A percentile compares a stretch with the other conserved stretches of the same genome.
phyloP scores from a whole-genome alignment of 1,284 basidiomycete species.

The Ganoderma meredithae region DNA sequence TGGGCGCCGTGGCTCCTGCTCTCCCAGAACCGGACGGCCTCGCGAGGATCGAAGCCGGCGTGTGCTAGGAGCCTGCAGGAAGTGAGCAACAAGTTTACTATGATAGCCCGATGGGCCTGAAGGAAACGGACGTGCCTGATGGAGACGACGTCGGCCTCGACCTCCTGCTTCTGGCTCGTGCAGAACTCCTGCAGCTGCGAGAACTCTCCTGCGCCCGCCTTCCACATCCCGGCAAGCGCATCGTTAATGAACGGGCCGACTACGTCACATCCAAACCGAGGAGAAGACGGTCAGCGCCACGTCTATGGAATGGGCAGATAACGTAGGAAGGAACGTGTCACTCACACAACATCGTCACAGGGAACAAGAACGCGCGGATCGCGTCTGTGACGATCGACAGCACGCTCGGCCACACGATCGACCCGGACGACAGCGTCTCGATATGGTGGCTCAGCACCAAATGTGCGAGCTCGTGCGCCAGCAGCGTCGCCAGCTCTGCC shows the following conservation, averaged over 20 bases:
- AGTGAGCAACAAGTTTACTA: not conserved
- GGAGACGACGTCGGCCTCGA: slow-evolving; percentile 91
- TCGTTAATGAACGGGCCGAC: slow-evolving; percentile 92
- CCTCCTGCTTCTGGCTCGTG: slow-evolving; percentile 79
- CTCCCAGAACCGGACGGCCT: slow-evolving; percentile 81
- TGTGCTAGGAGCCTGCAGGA: slow-evolving; percentile 77
- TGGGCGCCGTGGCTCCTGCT: slow-evolving; percentile 45
- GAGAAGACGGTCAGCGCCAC: slow-evolving; percentile 4
- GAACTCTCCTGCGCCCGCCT: slow-evolving; percentile 77
- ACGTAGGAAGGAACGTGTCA: slow-evolving; percentile 9
- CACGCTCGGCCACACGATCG: slow-evolving; percentile 82
- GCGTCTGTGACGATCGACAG: slow-evolving; percentile 81
- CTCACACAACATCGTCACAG: slow-evolving; percentile 79
- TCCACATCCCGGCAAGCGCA: slow-evolving; percentile 82
- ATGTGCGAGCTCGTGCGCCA: slow-evolving; percentile 90
- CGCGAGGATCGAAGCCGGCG: slow-evolving; percentile 84
- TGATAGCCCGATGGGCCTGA: not conserved
- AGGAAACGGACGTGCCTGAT: slow-evolving; percentile 57
- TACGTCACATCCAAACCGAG: slow-evolving; percentile 14
- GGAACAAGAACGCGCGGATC: slow-evolving; percentile 80
- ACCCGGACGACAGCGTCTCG: slow-evolving; percentile 84
- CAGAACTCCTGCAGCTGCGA: slow-evolving; percentile 74
- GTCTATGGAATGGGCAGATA: not conserved
- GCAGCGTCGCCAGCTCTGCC: slow-evolving; percentile 81
- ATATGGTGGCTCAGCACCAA: slow-evolving; percentile 88